A percentile compares a stretch with the other conserved stretches of the same genome.
phyloP scores from a whole-genome alignment of 1,139 yeast species.

The Debaryomyces coudertii region DNA sequence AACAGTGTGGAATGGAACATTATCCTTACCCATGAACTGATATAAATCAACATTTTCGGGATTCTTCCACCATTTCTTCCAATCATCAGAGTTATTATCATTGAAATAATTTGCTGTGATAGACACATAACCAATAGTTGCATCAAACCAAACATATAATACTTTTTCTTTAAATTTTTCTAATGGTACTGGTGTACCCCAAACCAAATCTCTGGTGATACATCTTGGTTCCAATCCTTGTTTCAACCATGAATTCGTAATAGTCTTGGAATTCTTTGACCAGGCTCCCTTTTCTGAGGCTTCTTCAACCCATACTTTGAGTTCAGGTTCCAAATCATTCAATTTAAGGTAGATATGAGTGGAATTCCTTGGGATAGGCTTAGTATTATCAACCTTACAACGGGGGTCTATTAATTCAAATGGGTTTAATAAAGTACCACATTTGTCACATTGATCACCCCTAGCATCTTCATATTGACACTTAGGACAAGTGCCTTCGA shows the following conservation, averaged over 20 bases:
- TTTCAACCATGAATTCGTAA: constrained; percentile 90
- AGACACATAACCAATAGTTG: constrained; percentile 93
- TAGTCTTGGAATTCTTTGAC: constrained; percentile 88
- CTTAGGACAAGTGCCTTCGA: constrained; percentile 96
- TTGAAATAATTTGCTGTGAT: constrained; percentile 93
- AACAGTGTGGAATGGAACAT: constrained; percentile 97
- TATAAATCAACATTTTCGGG: constrained; percentile 82
- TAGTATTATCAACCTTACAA: constrained; percentile 85
- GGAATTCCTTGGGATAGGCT: constrained; percentile 79
- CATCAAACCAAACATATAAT: constrained; percentile 98
- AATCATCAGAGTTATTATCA: constrained; percentile 52
- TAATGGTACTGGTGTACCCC: constrained; percentile 99
- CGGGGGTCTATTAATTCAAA: constrained; percentile 92
- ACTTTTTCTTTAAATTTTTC: constrained; percentile 84
- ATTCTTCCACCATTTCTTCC: constrained; percentile 86
- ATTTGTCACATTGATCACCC: constrained; percentile 98
- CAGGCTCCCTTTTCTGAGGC: constrained; percentile 76
- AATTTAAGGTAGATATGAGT: constrained; percentile 84
- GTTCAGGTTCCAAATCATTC: constrained; percentile 77
- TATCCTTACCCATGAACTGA: constrained; percentile 99
- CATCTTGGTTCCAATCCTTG: constrained; percentile 94
- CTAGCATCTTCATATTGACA: constrained; percentile 96
- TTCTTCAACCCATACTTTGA: constrained; percentile 71
- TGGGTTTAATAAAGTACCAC: constrained; percentile 89
- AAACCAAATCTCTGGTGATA: constrained; percentile 92